Evolutionary conservation across 148 eudicot species (phyloP).

Genomic region (Chenopodium formosanum): DNA sequence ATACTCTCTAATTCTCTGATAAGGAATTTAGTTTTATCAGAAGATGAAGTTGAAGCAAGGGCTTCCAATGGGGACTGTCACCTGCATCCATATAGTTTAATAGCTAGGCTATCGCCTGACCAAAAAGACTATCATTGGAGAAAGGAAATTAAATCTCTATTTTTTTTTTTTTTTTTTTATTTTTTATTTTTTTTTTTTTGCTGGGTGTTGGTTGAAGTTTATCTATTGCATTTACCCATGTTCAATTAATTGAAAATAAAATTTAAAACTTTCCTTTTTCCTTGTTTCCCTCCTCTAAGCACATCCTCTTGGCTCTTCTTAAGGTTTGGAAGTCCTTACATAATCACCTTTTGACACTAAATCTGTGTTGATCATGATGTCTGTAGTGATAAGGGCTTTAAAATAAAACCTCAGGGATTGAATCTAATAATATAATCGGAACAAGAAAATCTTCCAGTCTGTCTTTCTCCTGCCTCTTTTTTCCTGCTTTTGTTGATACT

Average conservation of each 20-base stretch:
- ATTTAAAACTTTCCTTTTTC: not conserved
- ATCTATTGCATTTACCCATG: not conserved
- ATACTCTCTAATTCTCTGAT: not conserved
- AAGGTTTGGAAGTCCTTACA: not conserved
- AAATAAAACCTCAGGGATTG: too few species aligned
- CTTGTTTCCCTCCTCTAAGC: not conserved
- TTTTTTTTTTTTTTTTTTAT: not conserved
- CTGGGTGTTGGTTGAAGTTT: not conserved
- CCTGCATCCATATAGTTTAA: not conserved
- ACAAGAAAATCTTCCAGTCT: too few species aligned
- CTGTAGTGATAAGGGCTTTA: too few species aligned
- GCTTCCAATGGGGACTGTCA: not conserved
- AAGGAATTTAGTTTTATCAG: not conserved
- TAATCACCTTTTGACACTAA: too few species aligned
- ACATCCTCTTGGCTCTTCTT: not conserved
- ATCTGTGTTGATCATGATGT: too few species aligned
- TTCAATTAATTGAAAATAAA: not conserved
- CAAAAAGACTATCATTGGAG: not conserved
- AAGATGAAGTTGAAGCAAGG: not conserved
- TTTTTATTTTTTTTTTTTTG: too few species aligned
- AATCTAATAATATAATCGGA: too few species aligned
- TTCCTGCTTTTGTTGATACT: too few species aligned
- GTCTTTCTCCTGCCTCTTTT: too few species aligned
- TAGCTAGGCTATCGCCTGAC: too few species aligned
- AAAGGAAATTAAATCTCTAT: not conserved